A percentile compares a stretch with the other conserved stretches of the same genome.
Evolutionary conservation across 2,329 filamentous ascomycete genomes (phyloP).

Genomic region (Fusarium sterilihyphosum): DNA sequence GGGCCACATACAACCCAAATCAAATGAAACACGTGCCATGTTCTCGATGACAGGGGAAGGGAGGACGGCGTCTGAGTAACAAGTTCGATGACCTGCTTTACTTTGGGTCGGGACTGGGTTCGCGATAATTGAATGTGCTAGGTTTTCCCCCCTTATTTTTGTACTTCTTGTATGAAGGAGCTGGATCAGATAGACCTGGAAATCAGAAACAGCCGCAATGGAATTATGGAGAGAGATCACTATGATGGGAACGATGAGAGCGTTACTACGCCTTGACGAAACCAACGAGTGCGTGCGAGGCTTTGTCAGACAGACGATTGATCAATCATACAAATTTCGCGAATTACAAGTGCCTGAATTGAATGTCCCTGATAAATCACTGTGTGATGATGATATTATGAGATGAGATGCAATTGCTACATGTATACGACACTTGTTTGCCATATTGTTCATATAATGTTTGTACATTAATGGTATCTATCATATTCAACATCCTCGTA

Average conservation of each 20-base stretch:
- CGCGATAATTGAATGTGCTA: conserved; percentile 26
- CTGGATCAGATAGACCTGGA: conserved; percentile 31
- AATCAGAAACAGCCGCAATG: conserved; percentile 17
- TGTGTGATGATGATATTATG: background rate
- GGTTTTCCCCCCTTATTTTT: conserved; percentile 13
- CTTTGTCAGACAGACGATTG: conserved; percentile 19
- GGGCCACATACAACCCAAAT: conserved; percentile 3
- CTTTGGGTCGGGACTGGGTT: conserved; percentile 13
- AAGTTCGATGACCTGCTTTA: conserved; percentile 15
- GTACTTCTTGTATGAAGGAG: conserved; percentile 35
- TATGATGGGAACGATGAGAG: conserved; percentile 19
- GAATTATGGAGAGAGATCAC: conserved; percentile 8
- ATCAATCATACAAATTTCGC: conserved; percentile 36
- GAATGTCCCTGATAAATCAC: background rate
- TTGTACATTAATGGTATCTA: conserved; percentile 15
- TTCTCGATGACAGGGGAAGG: conserved; percentile 9
- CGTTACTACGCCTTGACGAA: conserved; percentile 20
- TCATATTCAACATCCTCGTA: conserved; percentile 9
- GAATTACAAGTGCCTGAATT: background rate
- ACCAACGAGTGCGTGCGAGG: conserved; percentile 23
- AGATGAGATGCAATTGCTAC: background rate
- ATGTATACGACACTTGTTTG: background rate
- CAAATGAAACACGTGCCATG: conserved; percentile 1
- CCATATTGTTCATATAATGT: background rate
- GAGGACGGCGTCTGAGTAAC: conserved; percentile 20